These are phyloP conservation scores for Lonicera japonica DNA, from an alignment of 129 eudicot genomes.

Conservation along the genomic window DNA sequence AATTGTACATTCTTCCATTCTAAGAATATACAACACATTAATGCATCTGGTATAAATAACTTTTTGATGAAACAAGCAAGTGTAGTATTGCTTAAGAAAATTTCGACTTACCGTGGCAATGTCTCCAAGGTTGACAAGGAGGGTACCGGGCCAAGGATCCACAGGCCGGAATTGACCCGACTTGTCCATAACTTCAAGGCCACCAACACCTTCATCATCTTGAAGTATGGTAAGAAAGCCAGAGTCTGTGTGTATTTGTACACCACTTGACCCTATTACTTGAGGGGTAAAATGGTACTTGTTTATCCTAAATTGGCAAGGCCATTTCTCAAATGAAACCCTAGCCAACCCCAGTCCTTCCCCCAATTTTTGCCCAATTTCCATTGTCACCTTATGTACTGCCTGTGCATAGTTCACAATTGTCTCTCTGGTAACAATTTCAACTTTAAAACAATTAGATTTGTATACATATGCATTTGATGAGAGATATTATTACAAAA, in stretches of 20 bases:
- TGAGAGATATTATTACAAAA: background rate
- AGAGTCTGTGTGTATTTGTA: slow-evolving; percentile 72
- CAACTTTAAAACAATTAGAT: slow-evolving; percentile 3
- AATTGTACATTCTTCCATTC: no score
- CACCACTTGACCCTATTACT: slow-evolving; percentile 57
- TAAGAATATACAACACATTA: background rate
- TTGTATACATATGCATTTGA: background rate
- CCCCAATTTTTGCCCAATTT: slow-evolving; percentile 39
- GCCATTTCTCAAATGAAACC: slow-evolving; percentile 50
- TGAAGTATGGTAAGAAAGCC: slow-evolving; percentile 85
- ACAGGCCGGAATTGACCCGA: slow-evolving; percentile 47
- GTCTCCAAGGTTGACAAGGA: slow-evolving; percentile 78
- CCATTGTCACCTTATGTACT: slow-evolving; percentile 33
- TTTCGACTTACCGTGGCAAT: slow-evolving; percentile 41
- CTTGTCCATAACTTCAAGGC: slow-evolving; percentile 70
- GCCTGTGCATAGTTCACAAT: slow-evolving; percentile 57
- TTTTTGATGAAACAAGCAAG: background rate
- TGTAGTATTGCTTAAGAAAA: background rate
- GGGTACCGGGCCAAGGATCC: slow-evolving; percentile 66
- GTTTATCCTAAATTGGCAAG: slow-evolving; percentile 75
- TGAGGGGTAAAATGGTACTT: slow-evolving; percentile 57
- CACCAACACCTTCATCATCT: slow-evolving; percentile 78
- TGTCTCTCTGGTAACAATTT: slow-evolving; percentile 38
- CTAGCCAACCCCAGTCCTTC: slow-evolving; percentile 36
- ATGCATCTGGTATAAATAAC: background rate